Evolutionary conservation across 495 filamentous ascomycete genomes (phyloP), one percentile per base, ranked within the genome.

Genomic region (Paragyromitra xinjiangensis): DNA sequence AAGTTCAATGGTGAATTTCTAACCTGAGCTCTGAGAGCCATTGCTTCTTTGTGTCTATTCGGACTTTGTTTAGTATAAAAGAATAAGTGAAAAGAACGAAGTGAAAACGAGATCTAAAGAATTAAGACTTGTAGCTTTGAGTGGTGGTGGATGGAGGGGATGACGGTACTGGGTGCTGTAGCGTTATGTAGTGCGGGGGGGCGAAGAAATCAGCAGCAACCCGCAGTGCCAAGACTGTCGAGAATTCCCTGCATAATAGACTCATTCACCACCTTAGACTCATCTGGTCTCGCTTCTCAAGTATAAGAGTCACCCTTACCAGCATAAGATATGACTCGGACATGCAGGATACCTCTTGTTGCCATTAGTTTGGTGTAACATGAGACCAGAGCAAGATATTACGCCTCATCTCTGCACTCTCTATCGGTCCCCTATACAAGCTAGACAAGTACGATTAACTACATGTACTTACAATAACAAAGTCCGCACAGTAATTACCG

Each of bases 21-120:
- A 71, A 81, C 81, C 80, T 82, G 81, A 69, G 81, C 80, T 76
- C 81, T 79, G 40, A 82, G 71, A 51, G 81, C 81, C 81, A 82
- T 82, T 77, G 29, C 48, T 73, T 24, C 3, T 9, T 16, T 34
- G n/a, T 55, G 22, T 68, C n/a, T 69, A 42, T 58, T 16, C 37
- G 66, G 16, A 5, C 56, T 64, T 75, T 6, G 40, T 34, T 34
- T 34, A 64, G 39, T n/a, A 37, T 63, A 62, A 8, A 42, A 50
- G 1, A 40, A 51, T 55, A 55, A 55, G 22, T 24, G 7, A 58
- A 58, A 12, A 39, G 40, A 26, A 3, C 0, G 22, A 39, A 61
- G 37, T 16, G 16, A 51, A 51, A 70, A 56, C 9, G 19, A 56
- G 6, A 6, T 53, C 51, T 48, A 58, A 40, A 11, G 7, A 42